Evolutionary conservation across 83 land plant species (phyloP), one percentile per base, ranked within the genome.

Genomic region (Thuja plicata): DNA sequence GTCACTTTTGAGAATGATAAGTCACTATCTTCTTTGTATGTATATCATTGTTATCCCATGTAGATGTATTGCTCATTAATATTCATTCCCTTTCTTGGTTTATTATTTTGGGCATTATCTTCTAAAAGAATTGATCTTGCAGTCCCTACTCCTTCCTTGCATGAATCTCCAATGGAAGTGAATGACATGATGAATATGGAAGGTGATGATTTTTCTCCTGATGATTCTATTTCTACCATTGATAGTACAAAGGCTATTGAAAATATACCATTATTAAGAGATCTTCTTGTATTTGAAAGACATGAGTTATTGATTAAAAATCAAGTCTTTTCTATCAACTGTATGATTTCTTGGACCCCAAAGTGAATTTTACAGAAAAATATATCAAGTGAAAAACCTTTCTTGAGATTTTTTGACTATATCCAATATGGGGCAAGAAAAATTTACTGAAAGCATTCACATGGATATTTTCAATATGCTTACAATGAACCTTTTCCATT

Each of bases 381-480:
- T 76, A 86, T 76, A 7, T 86, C 46, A 86, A 86, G 74, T 30
- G 87, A 32, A 46, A 86, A 86, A 62, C 45, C 32, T 66, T 86
- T 41, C 74, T 86, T 34, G 87, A 86, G 45, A 73, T 86, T 57
- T 57, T 48, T 86, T 60, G 87, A 86, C 48, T 86, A 60, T 66
- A 37, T 86, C 62, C 87, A 86, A 5, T 86, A 40, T 62, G 87
- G 87, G 11, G 74, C 74, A 62, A 62, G 74, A 48, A 11, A 86
- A 57, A 86, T 46, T 86, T 21, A 37, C 74, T 21, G 87, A 86
- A 41, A 86, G 74, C 34, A 55, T 86, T 66, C 87, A 86, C 7
- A 55, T 76, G 45, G 87, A 86, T 16, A 86, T 86, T 86, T 76
- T 48, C 73, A 86, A 86, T 32, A 86, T 86, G 87, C 43, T 86